Base-by-base conservation (phyloP, 345 rosid species). In the Sisymbrium irio region DNA sequence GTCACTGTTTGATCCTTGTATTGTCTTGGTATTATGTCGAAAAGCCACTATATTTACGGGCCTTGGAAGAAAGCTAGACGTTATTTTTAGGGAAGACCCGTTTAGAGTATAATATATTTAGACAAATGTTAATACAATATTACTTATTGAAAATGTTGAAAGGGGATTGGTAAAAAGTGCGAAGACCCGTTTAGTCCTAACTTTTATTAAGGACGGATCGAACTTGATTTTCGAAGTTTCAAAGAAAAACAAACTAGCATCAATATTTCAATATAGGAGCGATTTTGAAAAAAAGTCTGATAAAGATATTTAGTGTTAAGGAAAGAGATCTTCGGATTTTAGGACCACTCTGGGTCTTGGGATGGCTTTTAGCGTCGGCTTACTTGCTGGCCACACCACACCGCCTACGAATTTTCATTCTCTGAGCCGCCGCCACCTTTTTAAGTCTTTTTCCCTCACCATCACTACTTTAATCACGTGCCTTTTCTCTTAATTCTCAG, bases 341-440 rank as follows among this genome's bases (percentile, higher is more conserved):
- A 36, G 79, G 79, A 76, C 79, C 79, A 76, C 71, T 54, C 9
- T 40, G 4, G 56, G 74, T 66, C 72, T 74, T 65, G 54, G 12
- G 64, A 58, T 66, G 54, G 54, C 63, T 60, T 75, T 22, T 25
- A 45, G 8, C 75, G 75, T 76, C 75, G 79, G 75, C 65, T 62
- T 67, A 0, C 78, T 67, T 49, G 54, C 54, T 74, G 74, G 46
- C 68, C 68, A 60, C 68, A 74, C 73, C 60, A 68, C 69, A 53
- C 69, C 32, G 40, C 68, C 68, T 30, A 75, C 42, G 58, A 62
- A 27, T 19, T 62, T 55, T 45, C 63, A 59, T 50, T 75, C 65
- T 42, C 44, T 20, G 42, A 55, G 44, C 61, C 59, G 79, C 79
- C 79, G 53, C 59, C 74, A 15, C 27, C 65, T 69, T 12, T 18